phyloP scores from a whole-genome alignment of 2,329 filamentous ascomycete genomes.

The Fusarium subglutinans region DNA sequence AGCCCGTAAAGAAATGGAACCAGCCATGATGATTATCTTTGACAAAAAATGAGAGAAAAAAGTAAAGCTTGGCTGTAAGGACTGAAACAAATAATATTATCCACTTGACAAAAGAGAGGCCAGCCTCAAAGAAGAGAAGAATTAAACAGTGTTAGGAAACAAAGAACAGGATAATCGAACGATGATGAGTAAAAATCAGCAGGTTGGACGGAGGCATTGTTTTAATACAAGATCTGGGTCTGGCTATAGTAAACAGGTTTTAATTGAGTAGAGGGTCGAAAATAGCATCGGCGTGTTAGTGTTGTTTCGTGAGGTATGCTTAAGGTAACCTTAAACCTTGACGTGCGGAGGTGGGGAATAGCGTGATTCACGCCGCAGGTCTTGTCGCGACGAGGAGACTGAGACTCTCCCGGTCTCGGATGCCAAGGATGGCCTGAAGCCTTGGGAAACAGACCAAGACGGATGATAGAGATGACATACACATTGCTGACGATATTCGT shows the following conservation, averaged over 20 bases:
- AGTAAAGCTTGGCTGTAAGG: neutral
- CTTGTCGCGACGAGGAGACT: neutral
- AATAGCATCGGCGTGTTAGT: neutral
- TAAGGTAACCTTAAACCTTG: conserved; percentile 19
- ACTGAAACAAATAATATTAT: conserved; percentile 11
- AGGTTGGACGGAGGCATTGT: conserved; percentile 5
- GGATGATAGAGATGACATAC: accelerated
- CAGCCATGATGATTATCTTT: conserved; percentile 15
- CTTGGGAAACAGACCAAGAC: neutral
- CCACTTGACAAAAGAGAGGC: conserved; percentile 9
- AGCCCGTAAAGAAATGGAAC: conserved; percentile 5
- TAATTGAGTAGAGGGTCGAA: neutral
- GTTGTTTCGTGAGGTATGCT: conserved; percentile 3
- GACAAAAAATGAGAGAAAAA: neutral
- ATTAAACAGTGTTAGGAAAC: neutral
- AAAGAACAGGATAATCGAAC: conserved; percentile 20
- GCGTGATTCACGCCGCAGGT: neutral
- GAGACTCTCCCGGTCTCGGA: conserved; percentile 10
- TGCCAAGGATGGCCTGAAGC: neutral
- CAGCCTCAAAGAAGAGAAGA: conserved; percentile 20
- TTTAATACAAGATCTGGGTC: conserved; percentile 5
- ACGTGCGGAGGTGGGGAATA: neutral
- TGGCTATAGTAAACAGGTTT: neutral
- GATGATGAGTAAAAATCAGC: conserved; percentile 24
- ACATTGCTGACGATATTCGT: neutral